phyloP scores from a whole-genome alignment of 371 early-diverging fungal genomes.

The Mortierella sp. region DNA sequence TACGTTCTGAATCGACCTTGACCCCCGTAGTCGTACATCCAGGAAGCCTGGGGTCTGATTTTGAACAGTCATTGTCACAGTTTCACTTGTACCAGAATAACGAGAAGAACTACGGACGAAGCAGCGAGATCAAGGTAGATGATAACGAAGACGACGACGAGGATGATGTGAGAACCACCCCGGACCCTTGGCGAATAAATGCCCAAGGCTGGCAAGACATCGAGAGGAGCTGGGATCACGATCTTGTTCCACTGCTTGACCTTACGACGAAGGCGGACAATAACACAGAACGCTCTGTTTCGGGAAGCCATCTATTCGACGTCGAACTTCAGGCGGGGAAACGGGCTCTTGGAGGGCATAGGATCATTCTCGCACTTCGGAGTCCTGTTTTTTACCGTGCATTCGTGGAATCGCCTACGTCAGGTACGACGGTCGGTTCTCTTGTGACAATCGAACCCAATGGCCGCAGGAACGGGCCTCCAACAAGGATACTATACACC shows the following conservation, averaged over 20 bases:
- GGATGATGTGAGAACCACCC: constrained; percentile 5
- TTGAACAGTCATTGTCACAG: constrained; percentile 59
- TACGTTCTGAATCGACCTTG: constrained; percentile 59
- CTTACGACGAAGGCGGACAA: constrained; percentile 20
- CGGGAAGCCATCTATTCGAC: constrained; percentile 58
- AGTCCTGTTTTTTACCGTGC: constrained; percentile 31
- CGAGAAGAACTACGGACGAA: constrained; percentile 17
- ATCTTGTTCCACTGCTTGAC: constrained; percentile 33
- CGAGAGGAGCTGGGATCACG: constrained; percentile 46
- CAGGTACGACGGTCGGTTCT: constrained; percentile 12
- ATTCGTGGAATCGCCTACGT: constrained; percentile 24
- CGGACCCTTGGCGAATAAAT: constrained; percentile 41
- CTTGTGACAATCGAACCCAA: constrained; percentile 20
- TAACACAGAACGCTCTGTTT: constrained; percentile 23
- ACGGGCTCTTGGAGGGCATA: constrained; percentile 62
- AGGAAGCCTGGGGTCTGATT: constrained; percentile 51
- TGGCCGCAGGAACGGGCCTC: no score
- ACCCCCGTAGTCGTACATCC: constrained; percentile 27
- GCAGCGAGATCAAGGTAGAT: neutral
- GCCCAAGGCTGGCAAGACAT: constrained; percentile 40
- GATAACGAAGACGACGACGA: constrained; percentile 35
- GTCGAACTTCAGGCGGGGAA: constrained; percentile 51
- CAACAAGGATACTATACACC: constrained; percentile 9
- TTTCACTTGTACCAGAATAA: constrained; percentile 32
- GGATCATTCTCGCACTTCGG: constrained; percentile 57